phyloP scores from a whole-genome alignment of 2,329 filamentous ascomycete genomes.

The Emmonsia crescens region DNA sequence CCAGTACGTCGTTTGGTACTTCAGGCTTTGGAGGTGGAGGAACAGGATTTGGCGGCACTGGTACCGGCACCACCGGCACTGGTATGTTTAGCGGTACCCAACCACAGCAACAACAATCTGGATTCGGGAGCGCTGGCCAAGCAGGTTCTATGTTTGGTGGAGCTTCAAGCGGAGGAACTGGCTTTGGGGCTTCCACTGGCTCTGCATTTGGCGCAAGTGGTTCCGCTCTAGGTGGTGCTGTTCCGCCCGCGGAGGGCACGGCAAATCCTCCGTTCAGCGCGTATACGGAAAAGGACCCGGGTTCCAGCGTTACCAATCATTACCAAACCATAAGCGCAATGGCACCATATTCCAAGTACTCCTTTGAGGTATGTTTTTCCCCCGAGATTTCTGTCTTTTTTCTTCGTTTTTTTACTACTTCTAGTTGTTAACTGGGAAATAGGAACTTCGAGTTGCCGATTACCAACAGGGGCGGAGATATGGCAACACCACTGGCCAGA shows the following conservation, averaged over 20 bases:
- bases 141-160: constrained; percentile 11
- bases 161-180: constrained; percentile 13
- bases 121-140: constrained; percentile 10
- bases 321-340: constrained; percentile 41
- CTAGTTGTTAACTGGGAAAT: constrained; percentile 6
- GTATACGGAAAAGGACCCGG: constrained; percentile 36
- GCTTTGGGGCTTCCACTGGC: constrained; percentile 19
- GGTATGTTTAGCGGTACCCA: constrained; percentile 13
- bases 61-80: constrained; percentile 10
- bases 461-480: constrained; percentile 77
- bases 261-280: constrained; percentile 36
- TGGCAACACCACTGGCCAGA: constrained; percentile 70
- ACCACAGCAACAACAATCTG: constrained; percentile 8
- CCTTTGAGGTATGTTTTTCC: constrained; percentile 48
- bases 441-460: constrained; percentile 70
- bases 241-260: constrained; percentile 36
- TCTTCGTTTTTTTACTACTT: background rate
- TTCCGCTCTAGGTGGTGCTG: constrained; percentile 31
- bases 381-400: background rate
- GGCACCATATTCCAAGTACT: constrained; percentile 62
- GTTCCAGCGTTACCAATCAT: constrained; percentile 30
- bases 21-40: constrained; percentile 9
- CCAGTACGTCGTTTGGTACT: constrained; percentile 4
- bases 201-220: constrained; percentile 29
- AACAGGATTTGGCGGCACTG: constrained; percentile 15